Percentiles rank a stretch among this genome's conserved stretches.
Evolutionary conservation across 306 rosid species (phyloP).

Genomic region (Psophocarpus tetragonolobus): DNA sequence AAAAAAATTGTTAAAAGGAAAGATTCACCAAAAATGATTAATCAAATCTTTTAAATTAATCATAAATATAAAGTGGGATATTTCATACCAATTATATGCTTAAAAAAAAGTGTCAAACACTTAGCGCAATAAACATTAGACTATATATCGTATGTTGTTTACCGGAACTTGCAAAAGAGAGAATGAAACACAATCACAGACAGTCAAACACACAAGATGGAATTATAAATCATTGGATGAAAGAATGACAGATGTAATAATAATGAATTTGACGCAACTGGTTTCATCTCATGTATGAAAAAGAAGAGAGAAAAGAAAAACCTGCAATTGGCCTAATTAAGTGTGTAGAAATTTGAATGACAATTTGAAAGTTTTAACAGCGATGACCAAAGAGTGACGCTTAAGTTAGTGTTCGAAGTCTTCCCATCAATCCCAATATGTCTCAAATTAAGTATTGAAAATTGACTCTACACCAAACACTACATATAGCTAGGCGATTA

Average conservation of each 20-base stretch:
- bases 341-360: neutral
- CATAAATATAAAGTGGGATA: no score
- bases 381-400: slow-evolving; percentile 22
- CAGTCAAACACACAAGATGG: neutral
- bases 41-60: no score
- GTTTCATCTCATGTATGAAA: no score
- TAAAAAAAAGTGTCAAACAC: no score
- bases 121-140: neutral
- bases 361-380: neutral
- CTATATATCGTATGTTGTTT: no score
- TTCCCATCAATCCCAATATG: slow-evolving; percentile 24
- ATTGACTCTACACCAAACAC: neutral
- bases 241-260: neutral
- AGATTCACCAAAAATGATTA: no score
- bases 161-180: no score
- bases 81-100: no score
- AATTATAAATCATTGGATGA: neutral
- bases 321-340: neutral
- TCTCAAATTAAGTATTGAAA: neutral
- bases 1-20: no score
- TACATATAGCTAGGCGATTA: neutral
- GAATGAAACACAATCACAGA: neutral
- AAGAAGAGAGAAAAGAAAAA: neutral
- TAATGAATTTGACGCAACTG: neutral
- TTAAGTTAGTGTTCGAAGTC: slow-evolving; percentile 23